Base-by-base conservation (phyloP, 306 rosid genomes). In the Luffa acutangula region DNA sequence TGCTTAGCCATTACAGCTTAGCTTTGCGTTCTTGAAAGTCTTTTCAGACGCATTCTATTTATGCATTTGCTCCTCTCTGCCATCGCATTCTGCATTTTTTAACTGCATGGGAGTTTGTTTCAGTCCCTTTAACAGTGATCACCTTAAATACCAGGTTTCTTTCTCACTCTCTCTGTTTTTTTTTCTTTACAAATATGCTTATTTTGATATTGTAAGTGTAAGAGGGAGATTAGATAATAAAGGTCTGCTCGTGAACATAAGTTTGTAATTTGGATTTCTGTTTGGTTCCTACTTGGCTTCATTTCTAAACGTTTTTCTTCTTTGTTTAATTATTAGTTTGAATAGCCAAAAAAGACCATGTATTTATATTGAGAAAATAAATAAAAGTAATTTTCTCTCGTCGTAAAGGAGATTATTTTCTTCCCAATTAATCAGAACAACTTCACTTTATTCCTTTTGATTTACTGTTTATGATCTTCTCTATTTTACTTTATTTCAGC, bases 91-190 rank as follows among this genome's bases (percentile, higher is more conserved):
- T 75, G 78, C 78, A 75, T 75, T 75, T 33, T 5, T 52, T 15
- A 52, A 75, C 63, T 52, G 62, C 78, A 75, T 75, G 48, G 41
- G 63, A 74, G 63, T 33, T 75, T 75, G 78, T 37, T 36, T 52
- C 63, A 49, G 48, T 13, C 78, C 48, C 63, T 15, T 74, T 34
- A 8, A 62, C 31, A 74, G 31, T 15, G n/a, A 66, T 39, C 48
- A 14, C 41, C 42, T 21, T 2, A 70, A 70, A 73, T 5, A 18
- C 39, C 77, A 48, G 77, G 77, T 73, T 12, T 51, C 59, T 73
- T 14, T 49, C 59, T 73, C 12, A 31, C 57, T 6, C 33, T n/a
- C 9, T 7, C 58, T 25, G 34, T 6, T 4, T 12, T 12, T 31
- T 6, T 33, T 6, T 33, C 21, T 6, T 15, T 14, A 75, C 78